Evolutionary conservation across 2,329 filamentous ascomycete species (phyloP).

Genomic region (Fusarium continuum): DNA sequence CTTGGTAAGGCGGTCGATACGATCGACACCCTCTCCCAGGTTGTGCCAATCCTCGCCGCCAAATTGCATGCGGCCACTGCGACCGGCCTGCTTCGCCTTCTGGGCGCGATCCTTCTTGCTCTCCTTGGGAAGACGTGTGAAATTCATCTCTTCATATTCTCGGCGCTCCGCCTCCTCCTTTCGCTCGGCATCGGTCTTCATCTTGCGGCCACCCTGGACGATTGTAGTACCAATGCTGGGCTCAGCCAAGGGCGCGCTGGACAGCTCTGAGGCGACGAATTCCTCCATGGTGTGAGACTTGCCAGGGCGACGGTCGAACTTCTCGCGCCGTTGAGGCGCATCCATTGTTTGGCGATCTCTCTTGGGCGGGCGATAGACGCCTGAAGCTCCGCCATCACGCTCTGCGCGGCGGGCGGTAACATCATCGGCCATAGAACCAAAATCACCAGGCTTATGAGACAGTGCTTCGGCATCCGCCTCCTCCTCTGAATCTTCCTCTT

Average conservation of each 20-base stretch:
- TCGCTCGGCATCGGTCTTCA: slow-evolving; percentile 80
- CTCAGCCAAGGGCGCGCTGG: slow-evolving; percentile 80
- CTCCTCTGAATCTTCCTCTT: slow-evolving; percentile 51
- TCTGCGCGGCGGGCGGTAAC: slow-evolving; percentile 41
- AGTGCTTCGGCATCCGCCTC: slow-evolving; percentile 47
- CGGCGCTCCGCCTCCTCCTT: slow-evolving; percentile 80
- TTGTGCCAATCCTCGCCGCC: slow-evolving; percentile 95
- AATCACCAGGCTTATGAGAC: slow-evolving; percentile 38
- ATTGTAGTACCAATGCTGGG: slow-evolving; percentile 95
- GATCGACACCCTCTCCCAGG: slow-evolving; percentile 83
- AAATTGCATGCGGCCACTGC: slow-evolving; percentile 69
- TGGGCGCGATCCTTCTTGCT: slow-evolving; percentile 86
- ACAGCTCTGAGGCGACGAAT: slow-evolving; percentile 87
- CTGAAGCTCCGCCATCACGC: slow-evolving; percentile 59
- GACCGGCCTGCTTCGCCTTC: slow-evolving; percentile 62
- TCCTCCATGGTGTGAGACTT: slow-evolving; percentile 91
- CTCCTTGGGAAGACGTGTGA: slow-evolving; percentile 83
- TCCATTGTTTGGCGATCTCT: slow-evolving; percentile 90
- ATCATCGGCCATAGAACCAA: slow-evolving; percentile 48
- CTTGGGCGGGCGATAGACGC: slow-evolving; percentile 87
- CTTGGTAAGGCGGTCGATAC: slow-evolving; percentile 84
- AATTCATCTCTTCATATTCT: slow-evolving; percentile 92
- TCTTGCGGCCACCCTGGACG: slow-evolving; percentile 77
- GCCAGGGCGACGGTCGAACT: slow-evolving; percentile 67
- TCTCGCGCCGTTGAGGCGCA: slow-evolving; percentile 68